Conservation (phyloP, 306 rosid species). For the Castanea mollissima region DNA sequence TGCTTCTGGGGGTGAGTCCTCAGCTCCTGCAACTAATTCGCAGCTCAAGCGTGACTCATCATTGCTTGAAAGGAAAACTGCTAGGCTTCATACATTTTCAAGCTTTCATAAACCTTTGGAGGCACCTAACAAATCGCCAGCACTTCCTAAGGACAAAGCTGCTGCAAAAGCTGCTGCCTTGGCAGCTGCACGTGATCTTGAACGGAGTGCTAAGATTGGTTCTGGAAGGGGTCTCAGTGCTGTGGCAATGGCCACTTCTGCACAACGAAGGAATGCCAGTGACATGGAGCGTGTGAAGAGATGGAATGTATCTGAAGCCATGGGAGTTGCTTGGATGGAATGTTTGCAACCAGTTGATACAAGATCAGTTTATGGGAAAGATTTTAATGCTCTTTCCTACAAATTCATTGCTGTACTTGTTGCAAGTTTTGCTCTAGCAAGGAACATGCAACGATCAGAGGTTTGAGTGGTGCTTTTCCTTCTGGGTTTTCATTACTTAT, state of each 20-base stretch:
- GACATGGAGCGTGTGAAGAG: slow-evolving; percentile 86
- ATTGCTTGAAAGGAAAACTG: slow-evolving; percentile 73
- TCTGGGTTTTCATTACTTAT: slow-evolving; percentile 18
- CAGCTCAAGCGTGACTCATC: slow-evolving; percentile 86
- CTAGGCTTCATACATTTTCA: slow-evolving; percentile 82
- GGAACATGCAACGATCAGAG: slow-evolving; percentile 98
- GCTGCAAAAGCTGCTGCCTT: slow-evolving; percentile 94
- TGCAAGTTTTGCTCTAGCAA: slow-evolving; percentile 92
- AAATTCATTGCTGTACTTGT: slow-evolving; percentile 93
- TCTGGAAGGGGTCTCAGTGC: slow-evolving; percentile 99
- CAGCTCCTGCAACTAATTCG: slow-evolving; percentile 49
- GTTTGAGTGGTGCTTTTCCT: slow-evolving; percentile 40
- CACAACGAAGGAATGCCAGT: slow-evolving; percentile 78
- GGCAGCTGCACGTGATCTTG: slow-evolving; percentile 93
- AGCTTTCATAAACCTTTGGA: slow-evolving; percentile 89
- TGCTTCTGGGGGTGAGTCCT: slow-evolving; percentile 80
- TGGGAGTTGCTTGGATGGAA: slow-evolving; percentile 99
- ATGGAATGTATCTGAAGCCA: slow-evolving; percentile 92
- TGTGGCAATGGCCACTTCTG: slow-evolving; percentile 99
- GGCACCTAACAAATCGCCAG: slow-evolving; percentile 50
- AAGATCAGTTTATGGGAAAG: slow-evolving; percentile 88
- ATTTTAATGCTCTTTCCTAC: slow-evolving; percentile 86
- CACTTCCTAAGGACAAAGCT: slow-evolving; percentile 84
- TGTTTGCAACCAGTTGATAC: slow-evolving; percentile 97
- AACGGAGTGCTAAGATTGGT: slow-evolving; percentile 84